Evolutionary conservation across 208 protist species (phyloP).

Genomic region (Acanthamoeba healyi): DNA sequence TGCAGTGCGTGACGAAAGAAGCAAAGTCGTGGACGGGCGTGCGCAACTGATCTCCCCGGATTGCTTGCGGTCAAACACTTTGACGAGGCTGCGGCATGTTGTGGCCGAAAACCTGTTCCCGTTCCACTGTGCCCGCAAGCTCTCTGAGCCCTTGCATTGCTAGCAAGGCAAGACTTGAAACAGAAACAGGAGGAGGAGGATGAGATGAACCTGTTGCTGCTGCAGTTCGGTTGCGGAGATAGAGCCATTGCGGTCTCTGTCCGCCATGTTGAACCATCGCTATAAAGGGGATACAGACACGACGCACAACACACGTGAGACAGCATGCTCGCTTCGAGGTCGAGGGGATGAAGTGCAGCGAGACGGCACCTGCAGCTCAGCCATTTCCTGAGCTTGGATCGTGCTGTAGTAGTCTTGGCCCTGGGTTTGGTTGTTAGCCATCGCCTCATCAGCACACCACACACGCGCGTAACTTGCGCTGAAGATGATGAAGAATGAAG

Average conservation of each 20-base stretch:
- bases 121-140: conserved; percentile 46
- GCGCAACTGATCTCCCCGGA: conserved; percentile 52
- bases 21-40: neutral
- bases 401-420: conserved; percentile 48
- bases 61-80: conserved; percentile 48
- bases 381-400: conserved; percentile 63
- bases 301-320: too few relatives aligned
- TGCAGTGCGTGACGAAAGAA: too few relatives aligned
- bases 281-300: neutral
- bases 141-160: too few relatives aligned
- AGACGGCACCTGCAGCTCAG: conserved; percentile 6
- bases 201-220: neutral
- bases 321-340: too few relatives aligned
- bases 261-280: conserved; percentile 44
- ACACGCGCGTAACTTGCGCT: too few relatives aligned
- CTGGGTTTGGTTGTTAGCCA: too few relatives aligned
- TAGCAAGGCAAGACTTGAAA: too few relatives aligned
- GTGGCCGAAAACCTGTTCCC: conserved; percentile 21
- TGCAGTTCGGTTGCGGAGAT: conserved; percentile 37
- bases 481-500: too few relatives aligned
- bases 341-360: neutral
- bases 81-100: conserved; percentile 47
- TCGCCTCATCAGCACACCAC: too few relatives aligned
- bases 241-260: conserved; percentile 42
- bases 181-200: neutral